These are phyloP conservation scores for Trichoderma sp. DNA, from an alignment of 2,329 filamentous ascomycete genomes.

Conservation along the genomic window DNA sequence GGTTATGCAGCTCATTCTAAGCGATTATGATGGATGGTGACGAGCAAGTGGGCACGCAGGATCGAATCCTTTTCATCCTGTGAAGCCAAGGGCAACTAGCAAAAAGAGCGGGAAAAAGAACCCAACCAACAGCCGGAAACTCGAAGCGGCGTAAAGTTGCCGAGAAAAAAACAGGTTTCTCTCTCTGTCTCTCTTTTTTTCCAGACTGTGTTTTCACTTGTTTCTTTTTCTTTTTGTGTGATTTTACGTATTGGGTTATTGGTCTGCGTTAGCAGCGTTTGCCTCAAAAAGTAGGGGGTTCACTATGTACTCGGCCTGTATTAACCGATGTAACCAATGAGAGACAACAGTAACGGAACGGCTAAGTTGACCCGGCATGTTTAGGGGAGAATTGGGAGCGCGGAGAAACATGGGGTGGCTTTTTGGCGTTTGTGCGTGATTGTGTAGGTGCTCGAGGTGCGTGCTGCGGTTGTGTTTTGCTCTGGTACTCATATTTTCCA, in stretches of 20 bases:
- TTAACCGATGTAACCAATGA: constrained; percentile 5
- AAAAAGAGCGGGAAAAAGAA: neutral
- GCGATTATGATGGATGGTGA: neutral
- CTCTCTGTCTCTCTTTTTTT: neutral
- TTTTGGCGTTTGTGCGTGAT: neutral
- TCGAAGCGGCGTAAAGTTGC: neutral
- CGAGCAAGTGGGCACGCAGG: neutral
- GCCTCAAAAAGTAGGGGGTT: neutral
- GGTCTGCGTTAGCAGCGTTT: neutral
- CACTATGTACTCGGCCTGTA: neutral
- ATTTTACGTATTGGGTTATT: neutral
- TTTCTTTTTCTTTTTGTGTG: neutral
- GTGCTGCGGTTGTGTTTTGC: neutral
- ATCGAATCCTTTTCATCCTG: neutral
- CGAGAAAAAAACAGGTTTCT: neutral
- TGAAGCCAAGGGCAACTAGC: neutral
- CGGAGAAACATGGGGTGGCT: neutral
- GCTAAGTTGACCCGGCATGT: neutral
- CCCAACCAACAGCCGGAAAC: neutral
- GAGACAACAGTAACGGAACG: neutral
- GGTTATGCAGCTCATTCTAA: neutral
- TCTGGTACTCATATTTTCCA: neutral
- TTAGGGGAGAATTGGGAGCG: neutral
- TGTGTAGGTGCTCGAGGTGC: neutral
- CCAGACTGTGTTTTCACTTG: neutral